Conservation (phyloP, 2,329 filamentous ascomycete species). For the Acephala macrosclerotiorum region DNA sequence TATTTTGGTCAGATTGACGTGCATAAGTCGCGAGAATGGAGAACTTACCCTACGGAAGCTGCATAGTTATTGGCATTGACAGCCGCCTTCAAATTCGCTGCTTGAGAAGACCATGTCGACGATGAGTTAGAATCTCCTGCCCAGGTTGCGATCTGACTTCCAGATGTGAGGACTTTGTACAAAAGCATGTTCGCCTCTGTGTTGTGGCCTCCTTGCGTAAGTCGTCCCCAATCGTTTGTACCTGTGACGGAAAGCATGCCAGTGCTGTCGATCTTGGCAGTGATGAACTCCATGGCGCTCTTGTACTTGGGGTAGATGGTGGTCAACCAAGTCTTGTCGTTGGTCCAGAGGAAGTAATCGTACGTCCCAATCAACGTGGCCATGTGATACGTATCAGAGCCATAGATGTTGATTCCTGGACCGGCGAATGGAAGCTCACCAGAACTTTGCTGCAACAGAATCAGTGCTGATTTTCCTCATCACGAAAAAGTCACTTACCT, state of each 20-base stretch:
- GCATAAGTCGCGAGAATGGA: not conserved
- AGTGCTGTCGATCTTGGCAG: slow-evolving; percentile 50
- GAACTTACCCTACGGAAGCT: slow-evolving; percentile 32
- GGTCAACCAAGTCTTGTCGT: slow-evolving; percentile 56
- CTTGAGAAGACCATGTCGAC: slow-evolving; percentile 28
- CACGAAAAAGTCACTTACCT: slow-evolving; percentile 23
- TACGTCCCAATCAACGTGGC: slow-evolving; percentile 64
- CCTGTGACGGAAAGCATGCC: slow-evolving; percentile 42
- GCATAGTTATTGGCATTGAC: slow-evolving; percentile 37
- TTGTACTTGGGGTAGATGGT: slow-evolving; percentile 57
- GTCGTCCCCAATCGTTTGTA: slow-evolving; percentile 41
- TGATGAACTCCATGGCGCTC: slow-evolving; percentile 53
- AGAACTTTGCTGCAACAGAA: slow-evolving; percentile 38
- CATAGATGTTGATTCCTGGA: slow-evolving; percentile 49
- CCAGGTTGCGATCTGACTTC: slow-evolving; percentile 53
- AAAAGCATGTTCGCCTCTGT: slow-evolving; percentile 42
- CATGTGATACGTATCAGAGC: slow-evolving; percentile 62
- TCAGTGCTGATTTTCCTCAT: slow-evolving; percentile 1
- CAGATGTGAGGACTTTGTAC: slow-evolving; percentile 56
- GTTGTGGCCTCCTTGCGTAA: slow-evolving; percentile 41
- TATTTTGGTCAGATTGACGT: slow-evolving; percentile 27
- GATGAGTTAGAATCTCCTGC: slow-evolving; percentile 40
- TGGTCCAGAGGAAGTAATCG: slow-evolving; percentile 64
- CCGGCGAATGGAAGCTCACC: slow-evolving; percentile 59
- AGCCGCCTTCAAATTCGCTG: slow-evolving; percentile 31